These are phyloP conservation scores for Amanita pseudoporphyria DNA, from an alignment of 768 basidiomycete species.

Conservation along the genomic window DNA sequence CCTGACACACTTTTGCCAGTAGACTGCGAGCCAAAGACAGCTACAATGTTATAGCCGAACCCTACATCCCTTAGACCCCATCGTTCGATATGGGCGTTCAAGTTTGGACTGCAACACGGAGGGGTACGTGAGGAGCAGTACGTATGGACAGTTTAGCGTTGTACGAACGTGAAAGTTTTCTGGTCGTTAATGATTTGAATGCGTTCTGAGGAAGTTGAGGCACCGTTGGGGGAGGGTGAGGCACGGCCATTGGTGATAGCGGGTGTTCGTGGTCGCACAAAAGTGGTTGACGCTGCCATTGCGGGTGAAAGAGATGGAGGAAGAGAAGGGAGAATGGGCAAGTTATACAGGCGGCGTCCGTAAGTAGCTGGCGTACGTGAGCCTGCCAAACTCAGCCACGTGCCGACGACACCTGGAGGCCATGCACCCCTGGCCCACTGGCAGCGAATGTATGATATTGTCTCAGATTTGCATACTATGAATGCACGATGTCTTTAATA, in stretches of 20 bases:
- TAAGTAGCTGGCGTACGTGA: background rate
- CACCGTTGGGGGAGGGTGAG: constrained; percentile 19
- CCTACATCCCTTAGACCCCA: constrained; percentile 91
- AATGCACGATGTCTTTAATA: too few relatives aligned
- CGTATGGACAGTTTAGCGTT: background rate
- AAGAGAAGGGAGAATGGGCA: background rate
- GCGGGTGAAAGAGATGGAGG: background rate
- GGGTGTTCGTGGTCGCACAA: constrained; percentile 14
- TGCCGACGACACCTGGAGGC: background rate
- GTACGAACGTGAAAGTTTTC: constrained; percentile 85
- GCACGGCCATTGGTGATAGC: constrained; percentile 10
- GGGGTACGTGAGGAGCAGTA: background rate
- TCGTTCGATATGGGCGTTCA: constrained; percentile 63
- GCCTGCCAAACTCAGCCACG: background rate
- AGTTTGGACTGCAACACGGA: constrained; percentile 36
- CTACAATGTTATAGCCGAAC: constrained; percentile 93
- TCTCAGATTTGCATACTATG: too few relatives aligned
- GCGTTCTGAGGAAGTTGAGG: constrained; percentile 33
- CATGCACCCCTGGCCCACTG: background rate
- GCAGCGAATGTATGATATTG: too few relatives aligned
- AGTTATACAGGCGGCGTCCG: background rate
- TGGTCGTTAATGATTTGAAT: constrained; percentile 89
- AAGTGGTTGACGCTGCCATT: background rate
- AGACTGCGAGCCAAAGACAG: constrained; percentile 93
- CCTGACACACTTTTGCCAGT: constrained; percentile 79